Percentiles rank a stretch among this genome's conserved stretches.
These are phyloP conservation scores for Polygonum maritimum DNA, from an alignment of 148 eudicot genomes.

Conservation along the genomic window DNA sequence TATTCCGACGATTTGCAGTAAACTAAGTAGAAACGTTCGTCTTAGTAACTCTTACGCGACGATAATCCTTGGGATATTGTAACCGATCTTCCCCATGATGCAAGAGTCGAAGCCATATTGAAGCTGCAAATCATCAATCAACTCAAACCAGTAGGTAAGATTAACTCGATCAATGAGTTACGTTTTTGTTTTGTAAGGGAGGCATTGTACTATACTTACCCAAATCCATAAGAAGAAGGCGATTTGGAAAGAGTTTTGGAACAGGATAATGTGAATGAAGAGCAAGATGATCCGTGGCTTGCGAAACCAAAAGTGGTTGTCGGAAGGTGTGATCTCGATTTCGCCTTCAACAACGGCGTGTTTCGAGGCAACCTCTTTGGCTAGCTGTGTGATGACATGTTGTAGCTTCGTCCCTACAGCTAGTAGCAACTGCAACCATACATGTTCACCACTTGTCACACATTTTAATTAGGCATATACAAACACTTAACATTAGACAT, in stretches of 20 bases:
- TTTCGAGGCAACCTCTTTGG: slow-evolving; percentile 60
- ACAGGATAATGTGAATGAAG: slow-evolving; percentile 57
- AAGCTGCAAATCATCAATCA: slow-evolving; percentile 22
- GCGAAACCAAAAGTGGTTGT: slow-evolving; percentile 66
- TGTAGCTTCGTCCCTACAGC: slow-evolving; percentile 78
- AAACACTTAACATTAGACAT: too few relatives aligned
- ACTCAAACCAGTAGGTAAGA: background rate
- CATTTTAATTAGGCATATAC: too few relatives aligned
- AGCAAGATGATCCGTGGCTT: slow-evolving; percentile 45
- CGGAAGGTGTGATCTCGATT: slow-evolving; percentile 55
- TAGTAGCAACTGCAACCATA: slow-evolving; percentile 40
- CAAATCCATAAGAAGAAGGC: slow-evolving; percentile 80
- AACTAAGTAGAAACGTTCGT: background rate
- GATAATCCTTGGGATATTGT: slow-evolving; percentile 52
- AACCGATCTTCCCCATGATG: slow-evolving; percentile 60
- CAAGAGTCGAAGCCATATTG: slow-evolving; percentile 61
- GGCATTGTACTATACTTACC: slow-evolving; percentile 27
- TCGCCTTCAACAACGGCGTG: slow-evolving; percentile 58
- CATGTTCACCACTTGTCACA: background rate
- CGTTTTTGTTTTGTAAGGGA: too few relatives aligned
- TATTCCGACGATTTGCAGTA: background rate
- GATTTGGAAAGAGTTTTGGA: slow-evolving; percentile 77
- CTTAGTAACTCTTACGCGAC: slow-evolving; percentile 34
- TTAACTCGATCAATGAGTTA: background rate
- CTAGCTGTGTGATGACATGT: slow-evolving; percentile 56